Percentiles rank a stretch among this genome's conserved stretches.
Conservation (phyloP, 2,329 filamentous ascomycete genomes). For the Aspergillus ustus region DNA sequence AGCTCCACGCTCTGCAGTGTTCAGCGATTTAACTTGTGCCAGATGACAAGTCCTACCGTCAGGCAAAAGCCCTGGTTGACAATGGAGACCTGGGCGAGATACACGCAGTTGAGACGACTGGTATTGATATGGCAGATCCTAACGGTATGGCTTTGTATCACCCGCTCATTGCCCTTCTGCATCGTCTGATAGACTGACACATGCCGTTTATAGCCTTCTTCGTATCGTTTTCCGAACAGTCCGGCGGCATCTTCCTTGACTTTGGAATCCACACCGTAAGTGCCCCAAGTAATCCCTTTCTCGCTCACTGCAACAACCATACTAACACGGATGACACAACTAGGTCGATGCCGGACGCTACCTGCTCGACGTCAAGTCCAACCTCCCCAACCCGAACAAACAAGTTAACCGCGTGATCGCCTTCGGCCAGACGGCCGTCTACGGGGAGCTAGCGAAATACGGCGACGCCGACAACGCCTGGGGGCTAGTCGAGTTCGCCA, state of each 20-base stretch:
- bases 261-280: slow-evolving; percentile 40
- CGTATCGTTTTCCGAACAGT: slow-evolving; percentile 38
- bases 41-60: slow-evolving; percentile 17
- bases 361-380: slow-evolving; percentile 13
- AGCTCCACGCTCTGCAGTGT: neutral
- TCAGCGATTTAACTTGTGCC: neutral
- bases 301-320: neutral
- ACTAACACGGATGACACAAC: neutral
- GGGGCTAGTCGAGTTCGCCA: slow-evolving; percentile 44
- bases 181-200: neutral
- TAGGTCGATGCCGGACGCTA: slow-evolving; percentile 15
- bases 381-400: slow-evolving; percentile 13
- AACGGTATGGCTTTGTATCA: slow-evolving; percentile 5
- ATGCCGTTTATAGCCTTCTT: slow-evolving; percentile 33
- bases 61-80: slow-evolving; percentile 8
- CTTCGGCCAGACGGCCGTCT: slow-evolving; percentile 13
- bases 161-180: neutral
- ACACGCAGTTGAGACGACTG: slow-evolving; percentile 13
- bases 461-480: slow-evolving; percentile 28
- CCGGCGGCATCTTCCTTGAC: slow-evolving; percentile 40
- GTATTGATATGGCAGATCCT: slow-evolving; percentile 15
- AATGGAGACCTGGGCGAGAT: slow-evolving; percentile 7
- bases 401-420: slow-evolving; percentile 18
- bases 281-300: slow-evolving; percentile 6
- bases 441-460: slow-evolving; percentile 12